Conservation (phyloP, 257 asterid species). For the Paraleonurus japonicus region DNA sequence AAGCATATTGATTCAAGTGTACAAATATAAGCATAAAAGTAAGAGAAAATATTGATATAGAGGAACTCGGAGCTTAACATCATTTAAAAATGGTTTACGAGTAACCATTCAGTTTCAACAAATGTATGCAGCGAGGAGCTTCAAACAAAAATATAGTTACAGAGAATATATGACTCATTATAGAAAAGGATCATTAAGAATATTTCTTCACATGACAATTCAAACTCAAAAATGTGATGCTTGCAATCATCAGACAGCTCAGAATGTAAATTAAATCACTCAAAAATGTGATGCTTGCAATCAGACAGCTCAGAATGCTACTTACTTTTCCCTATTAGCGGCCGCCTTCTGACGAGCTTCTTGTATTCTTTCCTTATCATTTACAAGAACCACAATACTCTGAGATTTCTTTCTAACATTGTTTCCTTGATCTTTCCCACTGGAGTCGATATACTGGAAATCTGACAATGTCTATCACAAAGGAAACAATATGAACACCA, state of each 20-base stretch:
- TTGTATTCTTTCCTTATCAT: slow-evolving; percentile 92
- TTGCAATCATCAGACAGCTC: slow-evolving; percentile 14
- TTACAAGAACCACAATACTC: slow-evolving; percentile 81
- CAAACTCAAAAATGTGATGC: not conserved
- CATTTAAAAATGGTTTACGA: not conserved
- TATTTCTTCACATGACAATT: not conserved
- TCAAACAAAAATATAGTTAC: not conserved
- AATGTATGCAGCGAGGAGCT: not conserved
- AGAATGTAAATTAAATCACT: slow-evolving; percentile 40
- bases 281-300: slow-evolving; percentile 9
- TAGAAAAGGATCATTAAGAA: not conserved
- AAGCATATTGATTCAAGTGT: not conserved
- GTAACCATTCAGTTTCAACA: slow-evolving; percentile 1
- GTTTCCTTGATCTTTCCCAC: slow-evolving; percentile 94
- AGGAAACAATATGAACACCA: slow-evolving; percentile 27
- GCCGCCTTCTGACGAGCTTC: slow-evolving; percentile 98
- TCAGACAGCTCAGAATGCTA: slow-evolving; percentile 16
- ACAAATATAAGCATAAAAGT: not conserved
- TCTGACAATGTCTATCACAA: slow-evolving; percentile 76
- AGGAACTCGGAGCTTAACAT: not conserved
- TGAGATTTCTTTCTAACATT: slow-evolving; percentile 96
- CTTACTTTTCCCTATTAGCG: slow-evolving; percentile 85
- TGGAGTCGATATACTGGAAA: slow-evolving; percentile 92
- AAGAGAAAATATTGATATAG: not conserved
- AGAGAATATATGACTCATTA: not conserved